Base-by-base conservation (phyloP, 352 stramenopile species). In the Thraustotheca clavata region DNA sequence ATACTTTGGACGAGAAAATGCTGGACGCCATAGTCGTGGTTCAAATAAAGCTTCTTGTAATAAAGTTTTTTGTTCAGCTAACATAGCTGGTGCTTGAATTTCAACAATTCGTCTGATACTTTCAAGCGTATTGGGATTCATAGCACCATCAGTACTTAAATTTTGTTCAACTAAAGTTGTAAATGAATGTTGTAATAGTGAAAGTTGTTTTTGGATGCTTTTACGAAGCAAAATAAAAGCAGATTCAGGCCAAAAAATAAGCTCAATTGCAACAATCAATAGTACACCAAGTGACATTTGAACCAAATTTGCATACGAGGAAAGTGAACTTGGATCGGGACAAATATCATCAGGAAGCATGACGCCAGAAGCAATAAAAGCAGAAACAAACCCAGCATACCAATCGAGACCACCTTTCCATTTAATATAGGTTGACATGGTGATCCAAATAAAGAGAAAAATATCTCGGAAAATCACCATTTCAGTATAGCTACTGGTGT, bases 1-100 rank as follows among this genome's bases (percentile, higher is more conserved):
- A 63, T 93, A 93, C 62, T 91, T 91, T 24, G 79, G 69, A 31
- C 72, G 73, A 1, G 84, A 93, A 41, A 93, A 93, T 11, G 71
- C 39, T 0, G 79, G 84, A 8, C 76, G 71, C 84, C 84, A 93
- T 54, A 93, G 59, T 35, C 73, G 67, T 6, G 84, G 84, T 55
- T 93, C 84, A 1, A 69, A 68, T 60, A 79, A 75, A 0, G 80
- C 82, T 49, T 93, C 84, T 2, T 67, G 66, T 7, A 91, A 59
- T 24, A 93, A 59, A 33, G 73, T 73, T 27, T 75, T 59, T 41
- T 91, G 81, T 48, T 89, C 76, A 0, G 70, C 80, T 16, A 91
- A 71, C 3, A 86, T 52, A 6, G 67, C 71, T 1, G 83, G 77
- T 12, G 89, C 71, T 6, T 81, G 73, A 1, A 81, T 74, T 43